Evolutionary conservation across 306 rosid species (phyloP).

Genomic region (Acacia confusa): DNA sequence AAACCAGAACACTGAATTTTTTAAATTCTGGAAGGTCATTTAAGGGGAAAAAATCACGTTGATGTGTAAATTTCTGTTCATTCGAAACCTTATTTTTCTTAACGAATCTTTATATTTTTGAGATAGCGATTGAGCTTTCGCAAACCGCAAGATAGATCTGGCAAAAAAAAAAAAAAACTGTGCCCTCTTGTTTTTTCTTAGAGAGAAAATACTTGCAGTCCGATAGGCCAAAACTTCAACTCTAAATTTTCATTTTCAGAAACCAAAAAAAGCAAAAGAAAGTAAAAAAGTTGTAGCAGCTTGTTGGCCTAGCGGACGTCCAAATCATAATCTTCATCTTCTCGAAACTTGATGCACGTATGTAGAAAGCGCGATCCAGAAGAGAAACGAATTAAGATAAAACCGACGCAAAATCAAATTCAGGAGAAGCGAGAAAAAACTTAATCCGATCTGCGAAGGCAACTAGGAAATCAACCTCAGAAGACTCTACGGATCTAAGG

Average conservation of each 20-base stretch:
- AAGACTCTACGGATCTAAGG: neutral
- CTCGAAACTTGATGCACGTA: neutral
- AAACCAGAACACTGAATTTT: neutral
- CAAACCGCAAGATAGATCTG: constrained; percentile 1
- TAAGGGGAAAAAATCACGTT: neutral
- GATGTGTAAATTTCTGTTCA: neutral
- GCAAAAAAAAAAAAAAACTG: neutral
- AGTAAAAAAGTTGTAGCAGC: neutral
- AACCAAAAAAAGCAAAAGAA: neutral
- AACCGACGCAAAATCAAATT: neutral
- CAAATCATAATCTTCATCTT: constrained; percentile 1
- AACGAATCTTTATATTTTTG: neutral
- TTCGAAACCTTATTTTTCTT: neutral
- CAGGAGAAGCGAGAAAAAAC: neutral
- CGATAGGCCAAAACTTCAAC: neutral
- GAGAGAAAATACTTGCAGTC: neutral
- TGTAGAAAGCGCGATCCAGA: neutral
- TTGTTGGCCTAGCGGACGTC: neutral
- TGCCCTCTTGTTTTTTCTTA: neutral
- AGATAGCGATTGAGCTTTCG: neutral
- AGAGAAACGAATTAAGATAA: neutral
- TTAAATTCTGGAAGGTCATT: neutral
- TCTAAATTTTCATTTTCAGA: neutral
- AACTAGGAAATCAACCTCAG: neutral
- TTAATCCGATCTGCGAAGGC: neutral